Percentiles rank a stretch among this genome's conserved stretches.
Evolutionary conservation across 2,329 filamentous ascomycete species (phyloP).

Genomic region (Sclerotinia minor): DNA sequence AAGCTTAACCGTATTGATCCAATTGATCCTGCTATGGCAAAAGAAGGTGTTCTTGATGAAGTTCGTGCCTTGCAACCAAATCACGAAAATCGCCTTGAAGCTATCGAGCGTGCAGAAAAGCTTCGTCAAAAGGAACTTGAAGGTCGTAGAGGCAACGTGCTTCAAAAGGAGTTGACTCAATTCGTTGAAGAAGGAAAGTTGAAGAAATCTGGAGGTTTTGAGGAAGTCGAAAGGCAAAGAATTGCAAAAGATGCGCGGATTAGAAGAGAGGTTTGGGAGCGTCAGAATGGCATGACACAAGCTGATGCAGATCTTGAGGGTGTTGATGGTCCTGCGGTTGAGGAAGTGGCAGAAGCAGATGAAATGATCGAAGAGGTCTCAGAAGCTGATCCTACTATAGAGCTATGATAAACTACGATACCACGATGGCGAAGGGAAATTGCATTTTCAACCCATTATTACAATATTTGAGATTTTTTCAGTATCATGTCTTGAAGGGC

Average conservation of each 20-base stretch:
- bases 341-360: conserved; percentile 9
- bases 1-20: conserved; percentile 54
- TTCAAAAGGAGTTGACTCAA: conserved; percentile 78
- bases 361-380: not conserved
- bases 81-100: conserved; percentile 88
- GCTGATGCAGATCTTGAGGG: conserved; percentile 32
- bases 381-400: conserved; percentile 8
- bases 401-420: conserved; percentile 18
- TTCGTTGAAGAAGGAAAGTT: conserved; percentile 90
- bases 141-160: conserved; percentile 64
- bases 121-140: conserved; percentile 85
- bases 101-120: conserved; percentile 96
- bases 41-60: conserved; percentile 88
- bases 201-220: conserved; percentile 93
- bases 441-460: conserved; percentile 5
- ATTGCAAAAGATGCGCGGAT: conserved; percentile 85
- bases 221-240: conserved; percentile 85
- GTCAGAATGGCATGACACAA: conserved; percentile 55
- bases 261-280: conserved; percentile 74
- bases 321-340: conserved; percentile 7
- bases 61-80: conserved; percentile 92
- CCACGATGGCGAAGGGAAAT: conserved; percentile 5
- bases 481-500: not conserved
- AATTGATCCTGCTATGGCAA: conserved; percentile 75
- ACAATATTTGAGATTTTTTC: not conserved